Evolutionary conservation across 2,329 filamentous ascomycete genomes (phyloP), one percentile per base, ranked within the genome.

Genomic region (Xylariaceae sp.): DNA sequence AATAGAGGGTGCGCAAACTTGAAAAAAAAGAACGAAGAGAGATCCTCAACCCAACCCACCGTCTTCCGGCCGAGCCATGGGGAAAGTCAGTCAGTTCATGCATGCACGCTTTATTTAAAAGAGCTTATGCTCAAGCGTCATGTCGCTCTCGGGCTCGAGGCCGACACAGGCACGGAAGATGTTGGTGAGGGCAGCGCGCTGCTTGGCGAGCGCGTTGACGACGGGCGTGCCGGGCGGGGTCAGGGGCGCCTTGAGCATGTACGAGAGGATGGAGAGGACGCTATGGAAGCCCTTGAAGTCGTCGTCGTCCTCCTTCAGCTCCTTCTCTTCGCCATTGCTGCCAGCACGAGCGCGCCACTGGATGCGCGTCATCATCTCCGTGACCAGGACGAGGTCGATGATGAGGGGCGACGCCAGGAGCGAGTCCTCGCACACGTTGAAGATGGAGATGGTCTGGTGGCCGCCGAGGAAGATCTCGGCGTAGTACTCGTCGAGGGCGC

Each of bases 381-480:
- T 78, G 52, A 97, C 74, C 45, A 98, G 64, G 34, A 96, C 88
- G 44, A 98, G 74, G 63, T 98, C 92, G 59, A 98, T 95, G 74
- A 98, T 98, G 60, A 98, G 72, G 23, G 92, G 92, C 34, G 90
- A 94, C 9, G 92, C 92, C 52, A 98, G 76, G 36, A 98, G 82
- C 31, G 92, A 97, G 69, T 98, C 92, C 70, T 98, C 92, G 71
- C 92, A 98, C 55, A 97, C 89, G 66, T 98, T 98, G 81, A 95
- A 96, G 64, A 98, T 75, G 57, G 84, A 83, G 63, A 98, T 98
- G 55, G 88, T 97, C 74, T 98, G 92, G 70, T 97, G 92, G 29
- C 92, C 92, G 52, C 92, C 92, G 69, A 97, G 78, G 78, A 98
- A 98, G 68, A 98, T 97, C 75, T 98, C 90, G 40, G 88, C 92